Evolutionary conservation across 495 filamentous ascomycete genomes (phyloP).

Genomic region (Talaromyces ruber): DNA sequence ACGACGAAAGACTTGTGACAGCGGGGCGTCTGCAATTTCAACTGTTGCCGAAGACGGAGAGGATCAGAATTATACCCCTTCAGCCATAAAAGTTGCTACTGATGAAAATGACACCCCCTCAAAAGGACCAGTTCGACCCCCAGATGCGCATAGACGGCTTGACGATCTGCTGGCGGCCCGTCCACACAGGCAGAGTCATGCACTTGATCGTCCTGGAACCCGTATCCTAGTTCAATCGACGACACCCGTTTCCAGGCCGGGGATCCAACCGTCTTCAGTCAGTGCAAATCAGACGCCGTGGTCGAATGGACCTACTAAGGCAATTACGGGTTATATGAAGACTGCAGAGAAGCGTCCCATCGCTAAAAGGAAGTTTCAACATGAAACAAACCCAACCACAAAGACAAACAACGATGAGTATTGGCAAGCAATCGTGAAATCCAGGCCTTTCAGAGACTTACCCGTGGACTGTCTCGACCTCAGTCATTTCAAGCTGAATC

Average conservation of each 20-base stretch:
- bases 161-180: constrained; percentile 1
- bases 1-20: neutral
- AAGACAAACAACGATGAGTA: neutral
- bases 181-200: neutral
- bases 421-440: neutral
- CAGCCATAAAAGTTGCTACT: neutral
- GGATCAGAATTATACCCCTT: neutral
- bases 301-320: neutral
- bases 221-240: neutral
- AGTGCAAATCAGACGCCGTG: neutral
- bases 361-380: neutral
- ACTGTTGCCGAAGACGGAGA: constrained; percentile 1
- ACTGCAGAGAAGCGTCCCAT: neutral
- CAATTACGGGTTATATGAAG: neutral
- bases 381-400: neutral
- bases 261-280: neutral
- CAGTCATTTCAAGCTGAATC: constrained; percentile 80
- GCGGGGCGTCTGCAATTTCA: neutral
- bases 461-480: constrained; percentile 44
- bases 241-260: neutral
- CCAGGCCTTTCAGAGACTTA: constrained; percentile 39
- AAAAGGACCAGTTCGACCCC: neutral
- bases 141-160: constrained; percentile 1
- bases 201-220: neutral
- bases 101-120: neutral